phyloP scores from a whole-genome alignment of 192 early-diverging fungal genomes.

The Coemansia sp. region DNA sequence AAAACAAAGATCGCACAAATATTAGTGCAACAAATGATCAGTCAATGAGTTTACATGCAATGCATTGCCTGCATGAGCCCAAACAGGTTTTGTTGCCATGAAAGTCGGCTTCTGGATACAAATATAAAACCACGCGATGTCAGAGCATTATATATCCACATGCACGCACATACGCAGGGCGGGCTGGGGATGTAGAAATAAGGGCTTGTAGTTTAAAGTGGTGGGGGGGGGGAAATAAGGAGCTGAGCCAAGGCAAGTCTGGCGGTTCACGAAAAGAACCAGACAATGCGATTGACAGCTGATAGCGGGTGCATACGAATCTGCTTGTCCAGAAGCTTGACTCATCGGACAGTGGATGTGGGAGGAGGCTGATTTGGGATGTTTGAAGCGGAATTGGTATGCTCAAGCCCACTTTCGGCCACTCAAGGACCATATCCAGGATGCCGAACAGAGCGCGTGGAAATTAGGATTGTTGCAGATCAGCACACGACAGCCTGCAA shows the following conservation, averaged over 20 bases:
- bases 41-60: too few relatives aligned
- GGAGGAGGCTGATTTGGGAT: background rate
- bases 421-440: background rate
- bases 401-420: background rate
- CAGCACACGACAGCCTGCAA: background rate
- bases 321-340: background rate
- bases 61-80: too few relatives aligned
- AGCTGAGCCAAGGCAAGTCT: background rate
- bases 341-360: background rate
- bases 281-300: background rate
- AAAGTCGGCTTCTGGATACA: too few relatives aligned
- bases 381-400: background rate
- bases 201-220: too few relatives aligned
- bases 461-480: conserved; percentile 5
- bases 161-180: too few relatives aligned
- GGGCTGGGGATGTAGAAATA: too few relatives aligned
- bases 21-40: too few relatives aligned
- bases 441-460: conserved; percentile 2
- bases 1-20: background rate
- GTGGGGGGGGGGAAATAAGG: background rate
- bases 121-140: too few relatives aligned
- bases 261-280: background rate
- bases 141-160: too few relatives aligned
- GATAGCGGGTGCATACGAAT: background rate
- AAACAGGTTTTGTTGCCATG: too few relatives aligned